Evolutionary conservation across 306 rosid species (phyloP), one percentile per base, ranked within the genome.

Genomic region (Pterocarpus santalinus): DNA sequence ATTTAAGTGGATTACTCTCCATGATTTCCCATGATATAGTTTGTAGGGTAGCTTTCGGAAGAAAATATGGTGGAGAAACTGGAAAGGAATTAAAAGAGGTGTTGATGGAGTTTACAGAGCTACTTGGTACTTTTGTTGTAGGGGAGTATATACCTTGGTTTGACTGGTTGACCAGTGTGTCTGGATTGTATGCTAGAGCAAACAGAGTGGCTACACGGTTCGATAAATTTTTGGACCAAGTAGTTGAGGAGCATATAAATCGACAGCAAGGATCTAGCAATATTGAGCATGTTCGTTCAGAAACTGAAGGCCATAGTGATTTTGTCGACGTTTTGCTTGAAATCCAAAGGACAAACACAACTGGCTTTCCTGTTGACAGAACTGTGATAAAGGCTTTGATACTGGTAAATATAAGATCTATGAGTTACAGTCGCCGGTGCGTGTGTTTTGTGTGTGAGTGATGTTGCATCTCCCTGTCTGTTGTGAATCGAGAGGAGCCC

Each of bases 31-130:
- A 81, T 16, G 72, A 88, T 36, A 61, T 90, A 4, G 8, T 87
- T 7, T 90, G 92, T 53, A 79, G 90, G 71, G 90, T 49, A 28
- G 81, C 83, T 34, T 85, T 88, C 12, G 92, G 92, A 41, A 83
- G 55, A 30, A 90, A 86, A 67, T 83, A 88, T 22, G n/a, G 65
- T 2, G 81, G 8, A 10, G 85, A 32, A 6, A 22, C 28, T 22
- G 28, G 28, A 22, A 83, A 0, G 43, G 39, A 44, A 5, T 90
- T 88, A 9, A 62, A 7, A 56, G 44, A 62, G 56, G 33, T 88
- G 14, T 7, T 88, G 5, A 8, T 12, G 34, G 72, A 85, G 44
- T 79, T 88, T 10, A 36, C 0, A 34, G 77, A 64, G 55, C 3
- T 84, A 33, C 53, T 90, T 58, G 90, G 90, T 64, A 22, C 32